phyloP scores from a whole-genome alignment of 2,329 filamentous ascomycete genomes.

The Alternaria hordeiaustralica region DNA sequence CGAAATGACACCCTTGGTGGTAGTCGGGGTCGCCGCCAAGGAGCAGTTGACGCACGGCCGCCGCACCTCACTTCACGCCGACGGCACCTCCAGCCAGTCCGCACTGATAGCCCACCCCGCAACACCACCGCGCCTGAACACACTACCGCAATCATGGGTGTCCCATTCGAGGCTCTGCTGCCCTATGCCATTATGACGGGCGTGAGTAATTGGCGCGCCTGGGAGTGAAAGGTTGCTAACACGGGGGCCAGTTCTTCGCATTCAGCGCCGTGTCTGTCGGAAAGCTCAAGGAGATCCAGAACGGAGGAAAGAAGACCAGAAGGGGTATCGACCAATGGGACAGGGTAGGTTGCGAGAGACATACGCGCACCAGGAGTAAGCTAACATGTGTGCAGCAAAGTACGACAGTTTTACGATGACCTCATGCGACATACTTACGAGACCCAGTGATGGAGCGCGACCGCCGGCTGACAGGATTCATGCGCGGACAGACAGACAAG shows the following conservation, averaged over 20 bases:
- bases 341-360: constrained; percentile 56
- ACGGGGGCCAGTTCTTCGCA: constrained; percentile 63
- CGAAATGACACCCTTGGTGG: constrained; percentile 35
- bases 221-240: constrained; percentile 24
- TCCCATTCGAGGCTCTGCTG: constrained; percentile 70
- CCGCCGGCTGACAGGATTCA: constrained; percentile 65
- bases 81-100: constrained; percentile 23
- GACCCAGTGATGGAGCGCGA: constrained; percentile 71
- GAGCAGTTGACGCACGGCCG: constrained; percentile 12
- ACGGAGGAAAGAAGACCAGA: constrained; percentile 67
- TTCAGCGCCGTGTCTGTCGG: constrained; percentile 65
- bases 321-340: constrained; percentile 70
- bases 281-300: constrained; percentile 65
- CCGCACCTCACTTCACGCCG: constrained; percentile 21
- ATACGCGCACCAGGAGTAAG: constrained; percentile 19
- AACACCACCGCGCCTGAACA: constrained; percentile 27
- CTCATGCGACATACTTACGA: constrained; percentile 40
- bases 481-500: constrained; percentile 67
- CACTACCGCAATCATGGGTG: constrained; percentile 61
- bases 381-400: constrained; percentile 62
- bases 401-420: constrained; percentile 49
- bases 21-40: constrained; percentile 26
- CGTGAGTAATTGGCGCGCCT: constrained; percentile 53
- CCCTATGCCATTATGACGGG: constrained; percentile 69
- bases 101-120: constrained; percentile 23